Evolutionary conservation across 192 early-diverging fungal genomes (phyloP), one percentile per base, ranked within the genome.

Genomic region (Phlyctochytrium arcticum): DNA sequence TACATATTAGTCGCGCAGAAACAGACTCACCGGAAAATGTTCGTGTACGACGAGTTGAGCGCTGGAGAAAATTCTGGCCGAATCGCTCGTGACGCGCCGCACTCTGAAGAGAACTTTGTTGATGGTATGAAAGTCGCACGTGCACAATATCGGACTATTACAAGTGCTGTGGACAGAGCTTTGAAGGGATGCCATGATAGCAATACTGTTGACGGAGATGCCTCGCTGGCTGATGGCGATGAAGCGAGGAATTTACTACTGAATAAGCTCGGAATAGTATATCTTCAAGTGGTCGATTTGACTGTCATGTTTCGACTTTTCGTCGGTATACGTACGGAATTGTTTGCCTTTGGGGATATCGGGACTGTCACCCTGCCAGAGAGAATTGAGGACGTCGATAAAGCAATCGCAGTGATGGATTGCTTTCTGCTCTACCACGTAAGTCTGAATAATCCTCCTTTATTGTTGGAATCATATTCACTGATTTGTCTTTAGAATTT

Each of bases 71-170:
- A 51, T 26, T 51, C 50, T 2, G 50, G 50, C n/a, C 0, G 50
- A 12, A 51, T 51, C 26, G 50, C 19, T 26, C 12, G 17, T 15
- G 50, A 51, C 1, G 17, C n/a, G 50, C 17, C 17, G 3, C 50
- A 51, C 50, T 17, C 50, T 15, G 19, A 27, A 51, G 50, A 51
- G 50, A 51, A 51, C 26, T 51, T 51, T 17, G 50, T 51, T 15
- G 50, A 51, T 51, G 50, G 50, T 15, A 23, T 17, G 19, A 51
- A 51, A 27, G 50, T 51, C 15, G 50, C 50, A 2, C 17, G 50
- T 17, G 50, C 50, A 21, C 50, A 51, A 12, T 51, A 44, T 44
- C 15, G 42, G 2, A 44, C 42, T 2, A 44, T 44, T 44, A 21
- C 21, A n/a, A 12, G 21, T 44, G 15, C 42, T 12, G 42, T 44